These are phyloP conservation scores for Tritrichomonas musculus DNA, from an alignment of 208 protist genomes.

Conservation along the genomic window DNA sequence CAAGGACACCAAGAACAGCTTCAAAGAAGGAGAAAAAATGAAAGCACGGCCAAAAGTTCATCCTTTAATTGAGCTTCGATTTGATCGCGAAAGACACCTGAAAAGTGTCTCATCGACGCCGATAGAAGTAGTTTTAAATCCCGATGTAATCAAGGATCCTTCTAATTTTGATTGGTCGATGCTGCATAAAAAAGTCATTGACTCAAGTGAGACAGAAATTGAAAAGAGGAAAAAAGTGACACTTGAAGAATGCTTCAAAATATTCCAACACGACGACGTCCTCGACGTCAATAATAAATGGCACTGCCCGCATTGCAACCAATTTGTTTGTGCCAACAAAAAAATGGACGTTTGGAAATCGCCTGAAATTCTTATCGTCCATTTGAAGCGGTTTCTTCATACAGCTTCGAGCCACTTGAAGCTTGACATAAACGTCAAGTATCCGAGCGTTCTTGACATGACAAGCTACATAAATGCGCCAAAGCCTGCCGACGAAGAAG, in stretches of 20 bases:
- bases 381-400: slow-evolving; percentile 11
- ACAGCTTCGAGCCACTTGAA: neutral
- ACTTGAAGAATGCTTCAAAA: slow-evolving; percentile 39
- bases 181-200: too few relatives aligned
- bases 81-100: too few relatives aligned
- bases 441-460: neutral
- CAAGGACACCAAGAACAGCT: too few relatives aligned
- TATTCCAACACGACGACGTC: slow-evolving; percentile 37
- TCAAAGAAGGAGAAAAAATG: too few relatives aligned
- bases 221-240: neutral
- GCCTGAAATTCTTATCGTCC: neutral
- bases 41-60: too few relatives aligned
- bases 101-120: too few relatives aligned
- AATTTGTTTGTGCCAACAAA: neutral
- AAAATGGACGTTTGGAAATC: neutral
- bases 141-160: too few relatives aligned
- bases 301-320: slow-evolving; percentile 42
- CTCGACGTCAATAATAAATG: slow-evolving; percentile 41
- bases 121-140: too few relatives aligned
- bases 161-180: too few relatives aligned
- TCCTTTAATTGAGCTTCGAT: too few relatives aligned
- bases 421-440: neutral
- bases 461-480: neutral
- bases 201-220: too few relatives aligned
- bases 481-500: neutral